Evolutionary conservation across 306 rosid genomes (phyloP).

Genomic region (Quercus suber): DNA sequence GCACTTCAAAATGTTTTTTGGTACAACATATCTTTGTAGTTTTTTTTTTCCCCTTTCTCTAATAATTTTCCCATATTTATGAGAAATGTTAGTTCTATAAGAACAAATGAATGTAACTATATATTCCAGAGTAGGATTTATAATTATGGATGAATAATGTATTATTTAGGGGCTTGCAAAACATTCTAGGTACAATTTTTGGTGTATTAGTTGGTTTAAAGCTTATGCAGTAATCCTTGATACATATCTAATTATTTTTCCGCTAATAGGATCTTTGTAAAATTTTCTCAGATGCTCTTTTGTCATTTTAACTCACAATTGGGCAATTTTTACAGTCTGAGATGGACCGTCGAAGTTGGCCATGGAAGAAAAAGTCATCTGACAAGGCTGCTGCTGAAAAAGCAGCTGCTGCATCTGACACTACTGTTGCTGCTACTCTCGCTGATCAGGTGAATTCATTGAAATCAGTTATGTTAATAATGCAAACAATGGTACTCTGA

Average conservation of each 20-base stretch:
- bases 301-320: background rate
- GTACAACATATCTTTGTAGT: background rate
- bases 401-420: slow-evolving; percentile 47
- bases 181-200: too few relatives aligned
- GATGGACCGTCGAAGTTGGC: slow-evolving; percentile 97
- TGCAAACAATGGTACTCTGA: background rate
- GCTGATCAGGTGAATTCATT: slow-evolving; percentile 54
- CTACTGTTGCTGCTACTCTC: slow-evolving; percentile 40
- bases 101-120: too few relatives aligned
- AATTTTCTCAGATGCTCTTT: slow-evolving; percentile 3
- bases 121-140: too few relatives aligned
- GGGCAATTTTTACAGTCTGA: slow-evolving; percentile 30
- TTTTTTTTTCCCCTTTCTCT: background rate
- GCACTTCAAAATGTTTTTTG: too few relatives aligned
- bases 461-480: background rate
- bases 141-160: too few relatives aligned
- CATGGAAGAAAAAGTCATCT: slow-evolving; percentile 97
- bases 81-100: background rate
- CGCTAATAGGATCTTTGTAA: background rate
- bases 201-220: background rate
- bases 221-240: background rate
- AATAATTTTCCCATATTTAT: background rate
- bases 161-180: too few relatives aligned
- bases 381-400: slow-evolving; percentile 74
- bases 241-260: background rate